Base-by-base conservation (phyloP, 441 rosid species). In the Adansonia rubrostipa region DNA sequence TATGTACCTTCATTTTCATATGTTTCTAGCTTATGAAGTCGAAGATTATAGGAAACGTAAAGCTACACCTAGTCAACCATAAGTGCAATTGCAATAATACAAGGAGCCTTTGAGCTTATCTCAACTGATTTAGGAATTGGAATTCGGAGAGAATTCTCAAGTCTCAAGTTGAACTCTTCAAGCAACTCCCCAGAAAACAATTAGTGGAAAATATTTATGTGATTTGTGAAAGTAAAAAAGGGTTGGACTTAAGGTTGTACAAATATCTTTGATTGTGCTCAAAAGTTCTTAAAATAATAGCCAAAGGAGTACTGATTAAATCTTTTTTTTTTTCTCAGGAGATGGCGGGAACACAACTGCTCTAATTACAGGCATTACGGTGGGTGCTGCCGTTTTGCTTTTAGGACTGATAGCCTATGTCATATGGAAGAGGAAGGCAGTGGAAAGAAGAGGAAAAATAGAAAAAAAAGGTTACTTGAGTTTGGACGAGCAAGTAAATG, bases 281-380 rank as follows among this genome's bases (percentile, higher is more conserved):
- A 33, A 15, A 51, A n/a, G 15, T 6, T 24, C 19, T 72, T 33
- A 15, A 54, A 15, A 20, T 72, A 4, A 17, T 15, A 50, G 15
- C 22, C 33, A n/a, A 72, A 54, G 5, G 67, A 48, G n/a, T 0
- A 22, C 20, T 56, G 36, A 74, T 70, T 3, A 36, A 63, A 51
- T 80, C 44, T 53, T 63, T 4, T 53, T 53, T 15, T 50, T 36
- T 63, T 47, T 75, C 62, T 71, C 88, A 94, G 98, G 84, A 24
- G 78, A 84, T 76, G 83, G 82, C 44, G 70, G 79, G 15, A 75
- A 63, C 40, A 51, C n/a, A 62, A 78, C 47, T 42, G 58, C 82
- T 50, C 51, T 82, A 48, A 80, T 89, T 40, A 86, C 87, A 64
- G 92, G 97, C 75, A 78, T 87, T 48, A 44, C 85, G n/a, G 84